phyloP scores from a whole-genome alignment of 1,284 basidiomycete genomes.

The Papiliotrema laurentii region DNA sequence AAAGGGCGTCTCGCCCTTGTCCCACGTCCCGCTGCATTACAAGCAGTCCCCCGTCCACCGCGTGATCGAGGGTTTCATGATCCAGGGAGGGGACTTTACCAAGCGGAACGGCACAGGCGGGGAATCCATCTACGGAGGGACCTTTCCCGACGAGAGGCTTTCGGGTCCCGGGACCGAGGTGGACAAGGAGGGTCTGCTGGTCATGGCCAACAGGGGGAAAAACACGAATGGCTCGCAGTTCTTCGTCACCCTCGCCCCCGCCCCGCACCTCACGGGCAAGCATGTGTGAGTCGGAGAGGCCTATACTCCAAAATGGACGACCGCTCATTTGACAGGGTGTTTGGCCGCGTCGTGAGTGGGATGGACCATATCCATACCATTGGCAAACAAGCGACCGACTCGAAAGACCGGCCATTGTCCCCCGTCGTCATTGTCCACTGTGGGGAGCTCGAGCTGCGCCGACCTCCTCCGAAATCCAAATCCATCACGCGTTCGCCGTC shows the following conservation, averaged over 20 bases:
- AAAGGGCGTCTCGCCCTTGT: conserved; percentile 62
- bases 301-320: no score
- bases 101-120: conserved; percentile 54
- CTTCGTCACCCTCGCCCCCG: conserved; percentile 42
- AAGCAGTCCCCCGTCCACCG: conserved; percentile 73
- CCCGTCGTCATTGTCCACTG: conserved; percentile 73
- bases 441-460: conserved; percentile 74
- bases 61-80: conserved; percentile 81
- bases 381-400: conserved; percentile 46
- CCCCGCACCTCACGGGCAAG: conserved; percentile 51
- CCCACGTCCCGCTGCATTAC: conserved; percentile 71
- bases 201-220: conserved; percentile 61
- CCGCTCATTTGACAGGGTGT: conserved; percentile 33
- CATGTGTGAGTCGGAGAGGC: conserved; percentile 50
- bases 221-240: conserved; percentile 57
- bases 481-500: neutral
- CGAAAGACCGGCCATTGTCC: conserved; percentile 58
- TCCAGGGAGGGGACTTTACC: conserved; percentile 68
- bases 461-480: conserved; percentile 27
- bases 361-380: conserved; percentile 50
- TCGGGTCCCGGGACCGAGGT: conserved; percentile 39
- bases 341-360: conserved; percentile 52
- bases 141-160: conserved; percentile 46
- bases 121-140: conserved; percentile 46
- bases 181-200: conserved; percentile 50